Percentiles rank a stretch among this genome's conserved stretches.
Conservation (phyloP, 2,329 filamentous ascomycete genomes). For the Claviceps capensis region DNA sequence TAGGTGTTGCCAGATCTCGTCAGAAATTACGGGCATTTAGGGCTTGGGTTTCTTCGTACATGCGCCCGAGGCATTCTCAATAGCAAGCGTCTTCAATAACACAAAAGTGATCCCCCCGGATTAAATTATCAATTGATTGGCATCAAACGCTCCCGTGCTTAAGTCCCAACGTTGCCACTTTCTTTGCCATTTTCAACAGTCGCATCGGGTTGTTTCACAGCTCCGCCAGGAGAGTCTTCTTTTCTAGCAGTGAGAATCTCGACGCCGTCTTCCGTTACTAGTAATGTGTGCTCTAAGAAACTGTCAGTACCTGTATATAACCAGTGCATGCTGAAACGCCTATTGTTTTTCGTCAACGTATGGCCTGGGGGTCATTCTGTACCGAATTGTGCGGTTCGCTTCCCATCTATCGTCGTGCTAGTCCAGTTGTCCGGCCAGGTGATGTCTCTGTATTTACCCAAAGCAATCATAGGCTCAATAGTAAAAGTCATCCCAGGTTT, state of each 20-base stretch:
- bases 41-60: background rate
- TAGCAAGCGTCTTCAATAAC: background rate
- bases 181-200: constrained; percentile 8
- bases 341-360: background rate
- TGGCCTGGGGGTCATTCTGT: constrained; percentile 19
- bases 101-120: background rate
- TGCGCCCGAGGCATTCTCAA: background rate
- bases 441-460: constrained; percentile 81
- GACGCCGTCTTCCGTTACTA: constrained; percentile 72
- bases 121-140: background rate
- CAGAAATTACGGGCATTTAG: background rate
- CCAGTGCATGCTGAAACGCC: background rate
- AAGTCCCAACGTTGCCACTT: background rate
- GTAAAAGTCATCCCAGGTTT: constrained; percentile 98
- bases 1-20: background rate
- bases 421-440: constrained; percentile 99
- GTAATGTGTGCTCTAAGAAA: constrained; percentile 57
- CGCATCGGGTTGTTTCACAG: constrained; percentile 41
- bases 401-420: constrained; percentile 81
- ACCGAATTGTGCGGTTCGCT: constrained; percentile 86
- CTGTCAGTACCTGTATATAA: background rate
- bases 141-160: background rate
- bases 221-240: constrained; percentile 61
- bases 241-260: constrained; percentile 67
- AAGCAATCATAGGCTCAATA: constrained; percentile 95